A percentile compares a stretch with the other conserved stretches of the same genome.
Evolutionary conservation across 805 yeast genomes (phyloP).

Genomic region (Candida namnaoensis): DNA sequence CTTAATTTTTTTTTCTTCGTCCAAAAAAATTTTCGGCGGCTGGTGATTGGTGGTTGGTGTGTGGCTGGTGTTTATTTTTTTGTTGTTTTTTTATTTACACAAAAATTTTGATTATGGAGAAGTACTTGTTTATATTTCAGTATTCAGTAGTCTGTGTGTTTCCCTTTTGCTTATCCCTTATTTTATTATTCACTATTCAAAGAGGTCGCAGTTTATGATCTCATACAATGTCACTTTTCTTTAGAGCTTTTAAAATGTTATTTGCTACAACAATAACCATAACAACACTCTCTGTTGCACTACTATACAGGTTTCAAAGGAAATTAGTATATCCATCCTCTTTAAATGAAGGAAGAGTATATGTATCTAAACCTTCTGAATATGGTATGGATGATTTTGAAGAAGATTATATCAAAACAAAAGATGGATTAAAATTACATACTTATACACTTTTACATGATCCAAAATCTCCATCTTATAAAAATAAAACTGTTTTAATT

Average conservation of each 20-base stretch:
- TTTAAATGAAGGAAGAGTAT: slow-evolving; percentile 62
- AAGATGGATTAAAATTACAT: slow-evolving; percentile 63
- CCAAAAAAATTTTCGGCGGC: neutral
- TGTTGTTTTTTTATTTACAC: no score
- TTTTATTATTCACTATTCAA: no score
- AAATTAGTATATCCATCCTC: slow-evolving; percentile 76
- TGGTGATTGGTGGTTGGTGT: neutral
- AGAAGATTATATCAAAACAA: slow-evolving; percentile 48
- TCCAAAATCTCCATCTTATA: slow-evolving; percentile 23
- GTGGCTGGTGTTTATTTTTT: no score
- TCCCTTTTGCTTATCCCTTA: no score
- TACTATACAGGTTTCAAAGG: slow-evolving; percentile 54
- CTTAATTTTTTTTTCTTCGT: neutral
- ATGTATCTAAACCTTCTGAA: slow-evolving; percentile 70
- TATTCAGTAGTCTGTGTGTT: no score
- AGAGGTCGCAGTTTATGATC: no score
- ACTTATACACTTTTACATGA: slow-evolving; percentile 54
- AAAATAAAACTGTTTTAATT: slow-evolving; percentile 63
- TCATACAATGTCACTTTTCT: neutral
- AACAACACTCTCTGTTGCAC: slow-evolving; percentile 36
- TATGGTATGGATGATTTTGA: slow-evolving; percentile 56
- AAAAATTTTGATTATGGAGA: no score
- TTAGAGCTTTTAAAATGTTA: slow-evolving; percentile 24
- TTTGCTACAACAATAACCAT: slow-evolving; percentile 34
- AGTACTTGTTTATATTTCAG: no score